Conservation (phyloP, 1,139 yeast genomes). For the Entelexis sorbosivorans region DNA sequence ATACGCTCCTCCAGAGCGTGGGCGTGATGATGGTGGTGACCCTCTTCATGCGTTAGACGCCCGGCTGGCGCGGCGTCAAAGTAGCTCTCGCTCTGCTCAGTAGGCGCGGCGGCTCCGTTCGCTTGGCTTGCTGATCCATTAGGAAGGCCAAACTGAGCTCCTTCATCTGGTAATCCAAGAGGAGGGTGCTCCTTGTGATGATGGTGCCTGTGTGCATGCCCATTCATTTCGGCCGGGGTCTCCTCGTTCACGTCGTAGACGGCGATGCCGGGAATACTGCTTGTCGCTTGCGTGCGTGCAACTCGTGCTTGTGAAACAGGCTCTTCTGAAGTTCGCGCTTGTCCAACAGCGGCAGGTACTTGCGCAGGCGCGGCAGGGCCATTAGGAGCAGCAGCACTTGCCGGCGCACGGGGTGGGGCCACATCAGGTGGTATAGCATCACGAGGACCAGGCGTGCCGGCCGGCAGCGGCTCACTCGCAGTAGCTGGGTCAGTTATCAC, state of each 20-base stretch:
- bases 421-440: too few species aligned
- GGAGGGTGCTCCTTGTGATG: not conserved
- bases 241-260: not conserved
- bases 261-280: not conserved
- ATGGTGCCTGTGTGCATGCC: not conserved
- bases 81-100: not conserved
- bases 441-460: too few species aligned
- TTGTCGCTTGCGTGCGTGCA: not conserved
- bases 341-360: too few species aligned
- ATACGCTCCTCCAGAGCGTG: not conserved
- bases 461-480: too few species aligned
- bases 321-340: too few species aligned
- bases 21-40: not conserved
- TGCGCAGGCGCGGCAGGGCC: too few species aligned
- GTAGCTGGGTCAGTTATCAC: not conserved
- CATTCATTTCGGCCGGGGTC: not conserved
- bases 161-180: not conserved
- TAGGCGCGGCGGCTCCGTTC: not conserved
- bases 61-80: not conserved
- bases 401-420: not conserved
- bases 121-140: not conserved
- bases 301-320: too few species aligned
- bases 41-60: too few species aligned
- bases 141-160: not conserved
- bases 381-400: not conserved